These are phyloP conservation scores for Diphasiastrum complanatum DNA, from an alignment of 83 land plant genomes.

Conservation along the genomic window DNA sequence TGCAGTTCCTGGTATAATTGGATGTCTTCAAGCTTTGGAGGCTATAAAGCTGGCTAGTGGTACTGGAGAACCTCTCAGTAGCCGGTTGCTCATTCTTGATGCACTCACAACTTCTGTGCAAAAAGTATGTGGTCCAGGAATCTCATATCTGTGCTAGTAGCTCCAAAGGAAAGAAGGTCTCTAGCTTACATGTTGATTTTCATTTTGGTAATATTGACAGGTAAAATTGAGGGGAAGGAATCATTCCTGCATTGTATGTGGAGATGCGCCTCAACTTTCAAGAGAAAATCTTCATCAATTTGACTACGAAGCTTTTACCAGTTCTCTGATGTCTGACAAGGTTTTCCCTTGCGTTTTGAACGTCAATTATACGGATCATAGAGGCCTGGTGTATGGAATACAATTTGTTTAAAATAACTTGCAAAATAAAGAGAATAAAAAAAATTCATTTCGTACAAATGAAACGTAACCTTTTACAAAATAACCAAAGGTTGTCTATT, in stretches of 20 bases:
- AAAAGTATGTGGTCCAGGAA: constrained; percentile 52
- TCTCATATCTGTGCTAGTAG: too few species aligned
- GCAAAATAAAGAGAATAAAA: not conserved
- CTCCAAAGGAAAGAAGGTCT: too few species aligned
- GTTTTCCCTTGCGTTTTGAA: constrained; percentile 19
- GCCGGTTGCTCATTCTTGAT: constrained; percentile 87
- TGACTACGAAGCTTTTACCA: constrained; percentile 84
- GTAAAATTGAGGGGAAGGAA: constrained; percentile 83
- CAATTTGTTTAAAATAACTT: too few species aligned
- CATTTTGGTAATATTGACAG: constrained; percentile 24
- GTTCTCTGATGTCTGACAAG: constrained; percentile 63
- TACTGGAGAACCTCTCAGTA: constrained; percentile 83
- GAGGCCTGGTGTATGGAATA: too few species aligned
- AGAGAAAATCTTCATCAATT: constrained; percentile 40
- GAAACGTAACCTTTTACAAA: not conserved
- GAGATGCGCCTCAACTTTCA: constrained; percentile 50
- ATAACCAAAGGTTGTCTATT: not conserved
- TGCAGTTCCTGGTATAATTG: constrained; percentile 93
- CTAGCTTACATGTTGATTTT: too few species aligned
- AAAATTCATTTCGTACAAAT: not conserved
- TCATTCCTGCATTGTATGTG: constrained; percentile 61
- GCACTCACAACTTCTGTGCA: constrained; percentile 60
- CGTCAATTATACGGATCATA: too few species aligned
- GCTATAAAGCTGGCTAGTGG: constrained; percentile 85
- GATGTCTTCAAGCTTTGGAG: constrained; percentile 93